phyloP scores from a whole-genome alignment of 805 yeast genomes.

The Candida ascalaphidarum region DNA sequence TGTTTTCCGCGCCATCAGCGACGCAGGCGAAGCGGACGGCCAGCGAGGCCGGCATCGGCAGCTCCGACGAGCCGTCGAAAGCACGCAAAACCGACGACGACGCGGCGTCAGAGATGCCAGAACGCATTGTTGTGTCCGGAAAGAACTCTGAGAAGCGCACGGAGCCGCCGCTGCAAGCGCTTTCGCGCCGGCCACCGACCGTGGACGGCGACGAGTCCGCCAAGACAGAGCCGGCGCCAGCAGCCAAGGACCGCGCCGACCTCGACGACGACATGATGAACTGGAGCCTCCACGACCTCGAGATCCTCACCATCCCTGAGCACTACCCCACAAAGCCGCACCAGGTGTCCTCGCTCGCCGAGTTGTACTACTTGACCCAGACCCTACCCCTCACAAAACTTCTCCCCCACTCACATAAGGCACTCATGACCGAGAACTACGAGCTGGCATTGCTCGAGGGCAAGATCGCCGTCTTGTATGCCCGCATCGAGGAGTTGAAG shows the following conservation, averaged over 20 bases:
- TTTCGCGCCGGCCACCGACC: background rate
- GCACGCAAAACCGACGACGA: too few relatives aligned
- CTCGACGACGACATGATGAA: slow-evolving; percentile 2
- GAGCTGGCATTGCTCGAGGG: slow-evolving; percentile 86
- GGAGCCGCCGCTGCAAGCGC: background rate
- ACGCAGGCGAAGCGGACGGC: too few relatives aligned
- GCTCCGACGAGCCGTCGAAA: too few relatives aligned
- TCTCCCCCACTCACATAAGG: slow-evolving; percentile 79
- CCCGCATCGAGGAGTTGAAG: slow-evolving; percentile 87
- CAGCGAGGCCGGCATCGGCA: too few relatives aligned
- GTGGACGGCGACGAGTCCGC: background rate
- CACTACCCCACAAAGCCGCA: slow-evolving; percentile 33
- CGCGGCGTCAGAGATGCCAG: slow-evolving; percentile 1
- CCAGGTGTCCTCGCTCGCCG: slow-evolving; percentile 59
- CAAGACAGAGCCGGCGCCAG: background rate
- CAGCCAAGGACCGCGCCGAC: background rate
- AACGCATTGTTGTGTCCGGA: slow-evolving; percentile 1
- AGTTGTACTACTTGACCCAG: slow-evolving; percentile 79
- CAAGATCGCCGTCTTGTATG: slow-evolving; percentile 78
- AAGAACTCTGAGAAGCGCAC: slow-evolving; percentile 1
- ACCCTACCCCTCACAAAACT: slow-evolving; percentile 77
- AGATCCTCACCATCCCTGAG: slow-evolving; percentile 32
- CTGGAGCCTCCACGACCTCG: slow-evolving; percentile 21
- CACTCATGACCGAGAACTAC: slow-evolving; percentile 74
- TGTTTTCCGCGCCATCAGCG: background rate